Evolutionary conservation across 371 early-diverging fungal species (phyloP).

Genomic region (Choanephora cucurbitarum): DNA sequence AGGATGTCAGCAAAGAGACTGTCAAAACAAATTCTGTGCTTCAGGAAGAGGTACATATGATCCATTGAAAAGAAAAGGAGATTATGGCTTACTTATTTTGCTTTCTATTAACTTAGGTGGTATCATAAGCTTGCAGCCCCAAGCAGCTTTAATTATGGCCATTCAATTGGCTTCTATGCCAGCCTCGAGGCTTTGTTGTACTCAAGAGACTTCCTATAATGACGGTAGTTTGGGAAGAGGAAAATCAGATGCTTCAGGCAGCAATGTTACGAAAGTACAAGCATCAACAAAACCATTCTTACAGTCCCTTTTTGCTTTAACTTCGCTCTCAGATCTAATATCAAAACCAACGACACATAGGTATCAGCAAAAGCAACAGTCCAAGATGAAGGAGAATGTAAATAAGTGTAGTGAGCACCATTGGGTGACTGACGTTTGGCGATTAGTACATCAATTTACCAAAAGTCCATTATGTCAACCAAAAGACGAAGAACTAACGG

Average conservation of each 20-base stretch:
- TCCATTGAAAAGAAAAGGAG: constrained; percentile 2
- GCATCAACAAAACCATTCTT: constrained; percentile 33
- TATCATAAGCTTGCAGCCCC: constrained; percentile 42
- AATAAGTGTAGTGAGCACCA: not conserved
- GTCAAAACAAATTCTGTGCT: constrained; percentile 49
- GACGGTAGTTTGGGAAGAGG: not conserved
- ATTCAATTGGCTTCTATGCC: constrained; percentile 49
- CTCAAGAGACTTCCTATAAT: not conserved
- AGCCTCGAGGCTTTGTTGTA: constrained; percentile 29
- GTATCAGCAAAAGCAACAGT: not conserved
- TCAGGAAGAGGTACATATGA: constrained; percentile 33
- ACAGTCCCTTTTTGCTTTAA: constrained; percentile 34
- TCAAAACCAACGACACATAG: constrained; percentile 7
- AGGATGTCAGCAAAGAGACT: constrained; percentile 42
- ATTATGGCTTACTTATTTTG: not conserved
- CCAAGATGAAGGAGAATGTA: not conserved
- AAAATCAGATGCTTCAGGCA: not conserved
- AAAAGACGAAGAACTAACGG: not conserved
- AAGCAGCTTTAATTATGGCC: constrained; percentile 50
- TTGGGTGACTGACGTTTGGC: constrained; percentile 29
- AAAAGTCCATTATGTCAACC: not conserved
- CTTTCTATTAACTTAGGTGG: constrained; percentile 25
- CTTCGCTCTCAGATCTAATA: constrained; percentile 25
- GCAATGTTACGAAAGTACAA: not conserved
- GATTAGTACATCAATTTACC: constrained; percentile 17